These are phyloP conservation scores for Daldinia vernicosa DNA, from an alignment of 495 filamentous ascomycete genomes.

Conservation along the genomic window DNA sequence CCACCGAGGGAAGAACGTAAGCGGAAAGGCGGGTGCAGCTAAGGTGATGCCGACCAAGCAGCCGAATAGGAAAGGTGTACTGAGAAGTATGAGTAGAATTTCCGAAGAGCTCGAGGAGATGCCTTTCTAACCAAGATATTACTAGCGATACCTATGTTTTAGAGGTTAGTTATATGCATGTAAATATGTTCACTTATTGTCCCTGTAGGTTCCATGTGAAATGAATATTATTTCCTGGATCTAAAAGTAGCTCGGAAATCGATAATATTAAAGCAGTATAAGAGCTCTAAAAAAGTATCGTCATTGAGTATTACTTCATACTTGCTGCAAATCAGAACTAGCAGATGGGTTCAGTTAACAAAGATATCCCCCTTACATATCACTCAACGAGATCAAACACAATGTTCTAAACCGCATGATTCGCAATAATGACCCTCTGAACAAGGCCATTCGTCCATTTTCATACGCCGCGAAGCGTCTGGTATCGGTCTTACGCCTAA, in stretches of 20 bases:
- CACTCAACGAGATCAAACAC: background rate
- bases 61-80: background rate
- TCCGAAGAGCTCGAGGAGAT: background rate
- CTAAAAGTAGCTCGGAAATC: background rate
- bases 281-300: background rate
- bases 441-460: slow-evolving; percentile 3
- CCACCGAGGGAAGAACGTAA: background rate
- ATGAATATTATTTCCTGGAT: background rate
- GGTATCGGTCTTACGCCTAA: slow-evolving; percentile 10
- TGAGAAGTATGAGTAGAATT: background rate
- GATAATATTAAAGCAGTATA: background rate
- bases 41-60: background rate
- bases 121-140: background rate
- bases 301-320: background rate
- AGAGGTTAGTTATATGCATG: background rate
- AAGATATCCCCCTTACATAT: background rate
- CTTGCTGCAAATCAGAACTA: background rate
- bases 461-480: slow-evolving; percentile 12
- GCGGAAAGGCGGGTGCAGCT: background rate
- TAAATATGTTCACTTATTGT: background rate
- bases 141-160: slow-evolving; percentile 25
- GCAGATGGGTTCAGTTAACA: background rate
- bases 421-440: slow-evolving; percentile 1
- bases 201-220: background rate
- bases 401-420: background rate